Base-by-base conservation (phyloP, 805 yeast species). In the Ascoidea rubescens region DNA sequence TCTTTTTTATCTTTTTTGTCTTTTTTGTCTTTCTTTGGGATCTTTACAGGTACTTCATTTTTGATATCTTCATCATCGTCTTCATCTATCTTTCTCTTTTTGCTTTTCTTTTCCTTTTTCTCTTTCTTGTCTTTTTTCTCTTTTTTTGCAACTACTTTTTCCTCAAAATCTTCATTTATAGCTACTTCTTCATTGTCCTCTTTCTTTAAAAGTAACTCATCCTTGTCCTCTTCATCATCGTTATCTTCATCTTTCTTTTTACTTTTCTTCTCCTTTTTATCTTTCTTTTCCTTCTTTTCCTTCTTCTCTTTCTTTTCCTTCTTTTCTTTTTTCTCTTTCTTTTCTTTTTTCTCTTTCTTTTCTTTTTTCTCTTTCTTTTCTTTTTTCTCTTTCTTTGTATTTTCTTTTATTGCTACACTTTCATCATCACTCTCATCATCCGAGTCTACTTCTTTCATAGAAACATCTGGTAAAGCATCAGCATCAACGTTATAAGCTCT, bases 401-500 rank as follows among this genome's bases (percentile, higher is more conserved):
- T 64, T 54, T 68, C 59, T 59, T 67, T 59, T 54, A 70, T 66
- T 54, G 67, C 62, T 53, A 64, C 58, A 49, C 63, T 61, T 52
- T 66, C 67, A 56, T 69, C 65, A 48, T 68, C 67, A 55, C 70
- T 70, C 53, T 67, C 67, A 47, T 67, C 67, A 52, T 68, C 69
- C 52, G 64, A 69, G 42, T 64, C 70, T 48, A 62, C 60, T 52
- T 61, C 61, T 6, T 59, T 59, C 31, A 60, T 58, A 46, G 56
- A 68, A 44, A 64, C 71, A 49, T 69, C 67, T 50, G 65, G 67
- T 48, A 80, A 77, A 52, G 90, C 79, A 67, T 95, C 99, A 48
- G 97, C 98, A 67, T 90, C 98, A 46, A 87, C 95, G 64, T 91
- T 93, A 73, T 93, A 93, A 53, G 91, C 86, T 68, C 84, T 77